phyloP scores from a whole-genome alignment of 768 basidiomycete genomes.

The Termitomyces sp. region DNA sequence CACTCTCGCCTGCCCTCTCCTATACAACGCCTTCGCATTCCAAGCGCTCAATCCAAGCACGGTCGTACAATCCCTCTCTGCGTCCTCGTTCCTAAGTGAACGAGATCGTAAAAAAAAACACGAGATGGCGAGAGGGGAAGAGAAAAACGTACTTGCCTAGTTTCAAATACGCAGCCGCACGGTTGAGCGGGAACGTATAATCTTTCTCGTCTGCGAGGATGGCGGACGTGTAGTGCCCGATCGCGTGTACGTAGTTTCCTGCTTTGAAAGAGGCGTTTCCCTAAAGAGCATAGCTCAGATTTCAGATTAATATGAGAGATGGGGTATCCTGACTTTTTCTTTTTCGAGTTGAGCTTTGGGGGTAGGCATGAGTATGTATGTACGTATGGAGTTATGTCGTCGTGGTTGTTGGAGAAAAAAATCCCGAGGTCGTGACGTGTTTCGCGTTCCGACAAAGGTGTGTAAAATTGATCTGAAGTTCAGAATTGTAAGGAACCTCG shows the following conservation, averaged over 20 bases:
- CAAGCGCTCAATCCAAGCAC: conserved; percentile 51
- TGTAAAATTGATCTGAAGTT: too few relatives aligned
- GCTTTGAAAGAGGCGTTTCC: conserved; percentile 86
- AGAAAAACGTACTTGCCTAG: conserved; percentile 80
- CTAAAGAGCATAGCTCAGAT: conserved; percentile 32
- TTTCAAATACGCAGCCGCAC: conserved; percentile 91
- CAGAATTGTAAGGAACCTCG: too few relatives aligned
- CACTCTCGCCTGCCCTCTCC: conserved; percentile 71
- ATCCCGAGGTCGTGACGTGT: too few relatives aligned
- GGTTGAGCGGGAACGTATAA: conserved; percentile 80
- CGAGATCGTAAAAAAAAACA: background rate
- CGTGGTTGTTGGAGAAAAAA: too few relatives aligned
- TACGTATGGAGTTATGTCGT: too few relatives aligned
- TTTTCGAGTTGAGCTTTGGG: conserved; percentile 11
- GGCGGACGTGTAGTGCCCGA: conserved; percentile 86
- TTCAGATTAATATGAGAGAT: too few relatives aligned
- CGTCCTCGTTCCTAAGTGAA: conserved; percentile 64
- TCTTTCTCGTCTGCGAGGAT: conserved; percentile 68
- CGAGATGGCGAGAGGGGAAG: background rate
- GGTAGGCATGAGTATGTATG: too few relatives aligned
- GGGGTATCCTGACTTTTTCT: conserved; percentile 10
- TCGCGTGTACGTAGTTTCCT: conserved; percentile 71
- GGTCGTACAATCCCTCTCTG: conserved; percentile 74
- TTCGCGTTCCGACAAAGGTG: too few relatives aligned
- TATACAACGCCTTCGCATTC: conserved; percentile 79